Conservation (phyloP, 805 yeast species). For the Alloascoidea africana region DNA sequence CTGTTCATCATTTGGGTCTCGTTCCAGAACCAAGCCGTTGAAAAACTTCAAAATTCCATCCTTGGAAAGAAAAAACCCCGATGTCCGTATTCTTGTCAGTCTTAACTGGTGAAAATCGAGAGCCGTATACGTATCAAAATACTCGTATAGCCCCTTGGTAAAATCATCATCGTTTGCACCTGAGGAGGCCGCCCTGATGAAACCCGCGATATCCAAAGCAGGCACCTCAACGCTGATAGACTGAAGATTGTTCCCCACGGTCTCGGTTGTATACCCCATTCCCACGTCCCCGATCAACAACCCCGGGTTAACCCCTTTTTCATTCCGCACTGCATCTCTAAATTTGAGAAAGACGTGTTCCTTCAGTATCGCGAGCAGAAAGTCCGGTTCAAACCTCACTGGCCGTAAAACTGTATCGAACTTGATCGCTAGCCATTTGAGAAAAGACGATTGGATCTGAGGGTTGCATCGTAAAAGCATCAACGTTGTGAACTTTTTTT, state of each 20-base stretch:
- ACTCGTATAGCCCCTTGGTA: background rate
- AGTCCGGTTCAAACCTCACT: background rate
- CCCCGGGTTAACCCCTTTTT: background rate
- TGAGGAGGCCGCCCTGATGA: too few relatives aligned
- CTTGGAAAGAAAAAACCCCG: background rate
- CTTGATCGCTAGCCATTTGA: background rate
- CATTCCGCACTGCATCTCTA: too few relatives aligned
- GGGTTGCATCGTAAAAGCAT: background rate
- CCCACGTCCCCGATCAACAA: background rate
- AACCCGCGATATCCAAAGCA: background rate
- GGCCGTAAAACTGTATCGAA: background rate
- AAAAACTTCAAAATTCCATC: background rate
- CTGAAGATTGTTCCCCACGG: background rate
- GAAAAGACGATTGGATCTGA: background rate
- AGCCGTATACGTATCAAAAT: background rate
- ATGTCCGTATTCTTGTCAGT: background rate
- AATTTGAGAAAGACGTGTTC: too few relatives aligned
- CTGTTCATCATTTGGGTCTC: background rate
- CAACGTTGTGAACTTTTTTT: background rate
- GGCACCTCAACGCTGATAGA: background rate
- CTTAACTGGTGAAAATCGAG: background rate
- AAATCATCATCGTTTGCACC: background rate
- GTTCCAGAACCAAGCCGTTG: background rate
- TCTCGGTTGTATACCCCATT: background rate
- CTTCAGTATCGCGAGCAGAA: background rate